phyloP scores from a whole-genome alignment of 306 rosid genomes.

The Delonix regia region DNA sequence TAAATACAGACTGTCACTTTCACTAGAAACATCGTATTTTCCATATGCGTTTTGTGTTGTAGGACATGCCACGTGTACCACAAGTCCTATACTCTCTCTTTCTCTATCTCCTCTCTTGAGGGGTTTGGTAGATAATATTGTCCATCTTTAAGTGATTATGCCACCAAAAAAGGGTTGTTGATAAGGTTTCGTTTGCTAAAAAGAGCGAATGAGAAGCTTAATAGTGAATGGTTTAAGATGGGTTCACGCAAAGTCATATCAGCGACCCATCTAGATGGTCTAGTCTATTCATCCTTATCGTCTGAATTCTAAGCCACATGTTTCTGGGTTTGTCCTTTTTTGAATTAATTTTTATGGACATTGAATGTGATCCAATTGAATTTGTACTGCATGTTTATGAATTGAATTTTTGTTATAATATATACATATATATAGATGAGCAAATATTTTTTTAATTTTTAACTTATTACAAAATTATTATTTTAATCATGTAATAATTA shows the following conservation, averaged over 20 bases:
- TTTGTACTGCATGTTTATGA: no score
- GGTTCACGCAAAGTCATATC: no score
- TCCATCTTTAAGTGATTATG: neutral
- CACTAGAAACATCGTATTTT: neutral
- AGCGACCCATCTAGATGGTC: neutral
- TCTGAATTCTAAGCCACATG: neutral
- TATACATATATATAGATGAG: no score
- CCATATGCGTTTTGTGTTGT: neutral
- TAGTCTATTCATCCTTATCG: no score
- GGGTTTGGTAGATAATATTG: no score
- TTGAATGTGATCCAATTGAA: no score
- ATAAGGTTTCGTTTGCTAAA: neutral
- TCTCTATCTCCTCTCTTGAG: neutral
- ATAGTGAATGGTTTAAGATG: neutral
- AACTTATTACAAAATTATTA: no score
- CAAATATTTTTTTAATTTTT: no score
- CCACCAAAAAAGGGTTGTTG: neutral
- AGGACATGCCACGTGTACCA: neutral
- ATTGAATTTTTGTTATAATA: no score
- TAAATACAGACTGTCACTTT: no score
- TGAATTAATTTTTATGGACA: no score
- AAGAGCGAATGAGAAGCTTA: neutral
- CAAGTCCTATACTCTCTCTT: neutral
- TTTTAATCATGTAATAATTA: no score
- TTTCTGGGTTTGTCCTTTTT: neutral